A percentile compares a stretch with the other conserved stretches of the same genome.
phyloP scores from a whole-genome alignment of 2,329 filamentous ascomycete species.

The Teratosphaeria pseudoeucalypti region DNA sequence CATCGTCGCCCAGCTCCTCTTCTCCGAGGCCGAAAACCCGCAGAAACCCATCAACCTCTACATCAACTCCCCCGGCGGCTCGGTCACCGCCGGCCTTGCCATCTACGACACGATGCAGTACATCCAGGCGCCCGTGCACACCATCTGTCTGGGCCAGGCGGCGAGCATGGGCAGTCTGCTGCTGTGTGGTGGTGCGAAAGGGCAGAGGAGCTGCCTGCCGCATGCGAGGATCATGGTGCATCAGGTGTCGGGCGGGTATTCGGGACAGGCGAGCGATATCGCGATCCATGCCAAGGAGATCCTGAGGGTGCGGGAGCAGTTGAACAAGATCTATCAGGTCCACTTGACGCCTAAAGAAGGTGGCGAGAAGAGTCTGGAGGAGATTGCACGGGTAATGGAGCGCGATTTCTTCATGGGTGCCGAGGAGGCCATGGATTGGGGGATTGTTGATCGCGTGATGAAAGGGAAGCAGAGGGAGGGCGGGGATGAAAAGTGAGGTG shows the following conservation, averaged over 20 bases:
- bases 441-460: slow-evolving; percentile 85
- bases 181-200: slow-evolving; percentile 72
- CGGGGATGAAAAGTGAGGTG: neutral
- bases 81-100: slow-evolving; percentile 71
- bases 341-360: slow-evolving; percentile 70
- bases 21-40: slow-evolving; percentile 93
- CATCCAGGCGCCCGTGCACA: slow-evolving; percentile 84
- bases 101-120: slow-evolving; percentile 99
- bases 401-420: slow-evolving; percentile 89
- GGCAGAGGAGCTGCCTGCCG: slow-evolving; percentile 80
- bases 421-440: slow-evolving; percentile 76
- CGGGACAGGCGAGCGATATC: slow-evolving; percentile 66
- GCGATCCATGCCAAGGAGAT: slow-evolving; percentile 98
- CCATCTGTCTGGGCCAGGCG: slow-evolving; percentile 88
- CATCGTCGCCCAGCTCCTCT: slow-evolving; percentile 90
- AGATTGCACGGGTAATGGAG: slow-evolving; percentile 94
- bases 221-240: slow-evolving; percentile 96
- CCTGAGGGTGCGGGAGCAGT: slow-evolving; percentile 67
- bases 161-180: slow-evolving; percentile 91
- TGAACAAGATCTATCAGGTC: slow-evolving; percentile 80
- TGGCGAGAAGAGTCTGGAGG: slow-evolving; percentile 63
- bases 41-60: slow-evolving; percentile 95
- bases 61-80: slow-evolving; percentile 92
- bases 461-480: slow-evolving; percentile 41
- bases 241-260: slow-evolving; percentile 72